Percentiles rank a stretch among this genome's conserved stretches.
phyloP scores from a whole-genome alignment of 2,329 filamentous ascomycete genomes.

The Leptographium galeiforme region DNA sequence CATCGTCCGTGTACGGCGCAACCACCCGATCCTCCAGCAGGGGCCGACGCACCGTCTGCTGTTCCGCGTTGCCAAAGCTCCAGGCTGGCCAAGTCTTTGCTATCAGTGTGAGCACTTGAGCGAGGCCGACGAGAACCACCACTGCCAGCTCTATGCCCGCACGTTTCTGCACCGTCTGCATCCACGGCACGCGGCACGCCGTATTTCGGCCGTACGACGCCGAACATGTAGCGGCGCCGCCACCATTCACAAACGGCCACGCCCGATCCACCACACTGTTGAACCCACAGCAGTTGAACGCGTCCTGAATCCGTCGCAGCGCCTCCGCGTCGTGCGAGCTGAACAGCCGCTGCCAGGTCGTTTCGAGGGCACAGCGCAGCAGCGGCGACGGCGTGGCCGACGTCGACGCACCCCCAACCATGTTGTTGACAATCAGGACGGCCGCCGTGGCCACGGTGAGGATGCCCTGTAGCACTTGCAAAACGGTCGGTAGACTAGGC shows the following conservation, averaged over 20 bases:
- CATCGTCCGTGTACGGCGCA: background rate
- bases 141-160: conserved; percentile 43
- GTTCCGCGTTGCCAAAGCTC: background rate
- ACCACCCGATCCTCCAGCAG: background rate
- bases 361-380: conserved; percentile 39
- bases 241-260: conserved; percentile 41
- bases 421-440: conserved; percentile 21
- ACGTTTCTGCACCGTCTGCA: conserved; percentile 34
- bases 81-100: background rate
- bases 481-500: background rate
- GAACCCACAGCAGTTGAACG: conserved; percentile 54
- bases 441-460: conserved; percentile 30
- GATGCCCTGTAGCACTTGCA: conserved; percentile 13
- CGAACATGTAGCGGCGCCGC: conserved; percentile 23
- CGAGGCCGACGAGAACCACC: conserved; percentile 35
- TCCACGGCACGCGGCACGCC: conserved; percentile 43
- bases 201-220: conserved; percentile 27
- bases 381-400: conserved; percentile 18
- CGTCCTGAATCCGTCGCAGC: conserved; percentile 50
- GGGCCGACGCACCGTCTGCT: background rate
- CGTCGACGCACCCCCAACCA: background rate
- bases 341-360: conserved; percentile 42
- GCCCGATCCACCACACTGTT: conserved; percentile 42
- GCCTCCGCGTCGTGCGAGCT: conserved; percentile 30
- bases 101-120: conserved; percentile 32